A percentile compares a stretch with the other conserved stretches of the same genome.
Conservation (phyloP, 352 stramenopile genomes). For the Phytophthora nicotianae region DNA sequence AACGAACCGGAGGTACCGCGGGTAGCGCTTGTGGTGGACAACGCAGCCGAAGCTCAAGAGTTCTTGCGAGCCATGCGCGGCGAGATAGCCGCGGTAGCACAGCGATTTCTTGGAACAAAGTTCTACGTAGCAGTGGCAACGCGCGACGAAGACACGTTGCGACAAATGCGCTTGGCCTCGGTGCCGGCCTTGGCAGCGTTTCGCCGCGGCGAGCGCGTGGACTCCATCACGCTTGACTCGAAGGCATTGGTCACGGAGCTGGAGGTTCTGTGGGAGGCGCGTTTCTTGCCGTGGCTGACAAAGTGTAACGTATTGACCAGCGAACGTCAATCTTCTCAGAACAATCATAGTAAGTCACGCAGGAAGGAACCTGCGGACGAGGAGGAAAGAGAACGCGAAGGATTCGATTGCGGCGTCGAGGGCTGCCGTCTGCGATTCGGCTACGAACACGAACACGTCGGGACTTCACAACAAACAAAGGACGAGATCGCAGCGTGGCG, state of each 20-base stretch:
- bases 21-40: conserved; percentile 46
- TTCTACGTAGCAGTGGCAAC: conserved; percentile 47
- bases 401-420: conserved; percentile 66
- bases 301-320: conserved; percentile 64
- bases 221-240: conserved; percentile 49
- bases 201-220: conserved; percentile 50
- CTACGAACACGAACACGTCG: conserved; percentile 77
- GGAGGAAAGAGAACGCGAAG: conserved; percentile 35
- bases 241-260: conserved; percentile 36
- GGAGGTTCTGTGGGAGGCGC: conserved; percentile 57
- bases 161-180: conserved; percentile 43
- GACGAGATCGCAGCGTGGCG: conserved; percentile 68
- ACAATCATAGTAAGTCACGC: conserved; percentile 7
- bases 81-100: conserved; percentile 50
- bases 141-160: conserved; percentile 37
- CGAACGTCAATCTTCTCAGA: conserved; percentile 38
- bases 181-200: conserved; percentile 54
- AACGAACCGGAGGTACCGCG: conserved; percentile 40
- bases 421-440: conserved; percentile 66
- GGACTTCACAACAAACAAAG: conserved; percentile 61
- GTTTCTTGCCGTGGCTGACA: conserved; percentile 61
- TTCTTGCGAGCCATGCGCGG: conserved; percentile 37
- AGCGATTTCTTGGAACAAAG: conserved; percentile 59
- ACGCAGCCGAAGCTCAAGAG: neutral
- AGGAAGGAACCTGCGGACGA: conserved; percentile 16